Evolutionary conservation across 1,284 basidiomycete genomes (phyloP), one percentile per base, ranked within the genome.

Genomic region (Leccinum griseonigrum): DNA sequence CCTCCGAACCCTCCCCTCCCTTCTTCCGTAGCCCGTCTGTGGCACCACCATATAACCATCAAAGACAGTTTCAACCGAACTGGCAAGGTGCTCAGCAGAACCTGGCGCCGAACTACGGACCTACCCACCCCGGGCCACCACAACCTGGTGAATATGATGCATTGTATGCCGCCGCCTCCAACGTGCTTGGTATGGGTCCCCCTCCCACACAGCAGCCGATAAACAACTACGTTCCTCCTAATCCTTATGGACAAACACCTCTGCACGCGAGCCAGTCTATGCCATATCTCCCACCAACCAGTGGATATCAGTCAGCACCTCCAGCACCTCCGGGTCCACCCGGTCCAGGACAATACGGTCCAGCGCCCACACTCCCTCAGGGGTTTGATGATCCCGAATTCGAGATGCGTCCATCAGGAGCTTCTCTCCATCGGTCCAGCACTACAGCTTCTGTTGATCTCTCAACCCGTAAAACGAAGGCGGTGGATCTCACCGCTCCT

Each of bases 401-500:
- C 54, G 85, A 86, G 63, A 75, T 79, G 64, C 80, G 88, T n/a
- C 16, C 64, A 58, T 58, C 69, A 2, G 58, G 34, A 9, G 79
- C 85, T 5, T 70, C 81, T 18, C 75, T 89, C 38, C 76, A 83
- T 55, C 84, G 87, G 16, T 79, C 82, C 1, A 83, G 80, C 52
- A 88, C 86, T 4, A 79, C 80, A 6, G 77, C 80, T 32, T 85
- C 86, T 2, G 82, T 87, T 28, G 78, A 82, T 54, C 82, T 83
- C 11, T 84, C 86, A n/a, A 81, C 87, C 7, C 81, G 82, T 55
- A 90, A 89, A 73, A 89, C 83, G 62, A 92, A 91, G 74, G 91
- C 94, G 4, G 87, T 95, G 58, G 94, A 96, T 72, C 81, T 95
- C 58, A 88, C 84, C 62, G 88, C 92, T 7, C 94, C 94, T 26